Evolutionary conservation across 331 rosid genomes (phyloP).

Genomic region (Malus hybrid): DNA sequence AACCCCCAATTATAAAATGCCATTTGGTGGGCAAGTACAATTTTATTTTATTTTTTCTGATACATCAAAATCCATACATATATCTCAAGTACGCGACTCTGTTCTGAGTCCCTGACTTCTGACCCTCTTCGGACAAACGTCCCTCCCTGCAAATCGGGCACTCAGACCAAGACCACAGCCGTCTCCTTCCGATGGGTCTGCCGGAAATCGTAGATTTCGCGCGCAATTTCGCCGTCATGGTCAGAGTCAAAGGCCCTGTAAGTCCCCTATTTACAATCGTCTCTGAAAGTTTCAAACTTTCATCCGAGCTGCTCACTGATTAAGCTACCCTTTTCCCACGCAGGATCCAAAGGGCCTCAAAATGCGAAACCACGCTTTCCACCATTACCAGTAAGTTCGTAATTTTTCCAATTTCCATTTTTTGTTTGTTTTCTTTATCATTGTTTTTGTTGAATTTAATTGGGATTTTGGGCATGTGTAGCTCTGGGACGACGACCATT

Average conservation of each 20-base stretch:
- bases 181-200: constrained; percentile 42
- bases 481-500: constrained; percentile 85
- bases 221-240: constrained; percentile 73
- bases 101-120: no score
- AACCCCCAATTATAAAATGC: no score
- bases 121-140: background rate
- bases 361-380: constrained; percentile 91
- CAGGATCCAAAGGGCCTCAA: constrained; percentile 97
- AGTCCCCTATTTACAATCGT: constrained; percentile 21
- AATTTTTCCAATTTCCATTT: background rate
- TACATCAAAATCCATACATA: no score
- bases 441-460: constrained; percentile 8
- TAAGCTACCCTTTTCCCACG: constrained; percentile 7
- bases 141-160: background rate
- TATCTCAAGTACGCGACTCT: no score
- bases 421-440: background rate
- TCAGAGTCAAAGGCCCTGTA: constrained; percentile 91
- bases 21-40: no score
- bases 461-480: constrained; percentile 32
- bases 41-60: no score
- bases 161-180: background rate
- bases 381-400: constrained; percentile 62
- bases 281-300: background rate
- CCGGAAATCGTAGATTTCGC: constrained; percentile 55
- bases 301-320: background rate